Evolutionary conservation across 2,329 filamentous ascomycete species (phyloP), one percentile per base, ranked within the genome.

Genomic region (Trichophyton verrucosum): DNA sequence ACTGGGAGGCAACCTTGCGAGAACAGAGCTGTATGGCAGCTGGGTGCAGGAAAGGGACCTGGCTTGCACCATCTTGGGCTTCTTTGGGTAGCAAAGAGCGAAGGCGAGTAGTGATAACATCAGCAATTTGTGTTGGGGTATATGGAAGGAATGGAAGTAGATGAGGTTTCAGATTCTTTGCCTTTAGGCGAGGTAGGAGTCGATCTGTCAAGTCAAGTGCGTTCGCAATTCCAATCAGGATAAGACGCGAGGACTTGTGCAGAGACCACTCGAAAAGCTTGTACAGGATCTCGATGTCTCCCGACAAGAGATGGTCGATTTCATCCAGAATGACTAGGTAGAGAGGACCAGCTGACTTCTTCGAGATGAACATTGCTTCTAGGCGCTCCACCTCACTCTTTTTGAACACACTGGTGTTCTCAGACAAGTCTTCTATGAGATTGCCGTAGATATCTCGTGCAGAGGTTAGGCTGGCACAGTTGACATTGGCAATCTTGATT

Each of bases 261-360:
- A 99, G 78, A 1, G 94, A 95, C 91, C 92, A 97, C 71, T 96
- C 91, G 67, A 99, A 96, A n/a, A 99, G 79, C 64, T 85, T 88
- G 75, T 97, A 96, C 13, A 99, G 79, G 60, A 94, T 87, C 66
- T 95, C 90, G 62, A 94, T 78, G 66, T 96, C 92, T 64, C 96
- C 80, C 1, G 89, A 92, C 46, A 99, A 80, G 57, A 99, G 85
- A 69, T 95, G 89, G 69, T 99, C 94, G 63, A 99, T 92, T 75
- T 99, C 94, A 69, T 99, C 94, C 61, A 99, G 78, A 1, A 90
- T 88, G 33, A 99, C 84, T n/a, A 97, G 73, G 69, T 88, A 95
- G 11, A 88, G 81, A 44, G 72, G 71, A 42, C 73, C 71, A 17
- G 79, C 76, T 1, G 77, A 72, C 64, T 80, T 82, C 72, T 79